Base-by-base conservation (phyloP, 2,329 filamentous ascomycete genomes). In the Rutstroemia sydowiana region DNA sequence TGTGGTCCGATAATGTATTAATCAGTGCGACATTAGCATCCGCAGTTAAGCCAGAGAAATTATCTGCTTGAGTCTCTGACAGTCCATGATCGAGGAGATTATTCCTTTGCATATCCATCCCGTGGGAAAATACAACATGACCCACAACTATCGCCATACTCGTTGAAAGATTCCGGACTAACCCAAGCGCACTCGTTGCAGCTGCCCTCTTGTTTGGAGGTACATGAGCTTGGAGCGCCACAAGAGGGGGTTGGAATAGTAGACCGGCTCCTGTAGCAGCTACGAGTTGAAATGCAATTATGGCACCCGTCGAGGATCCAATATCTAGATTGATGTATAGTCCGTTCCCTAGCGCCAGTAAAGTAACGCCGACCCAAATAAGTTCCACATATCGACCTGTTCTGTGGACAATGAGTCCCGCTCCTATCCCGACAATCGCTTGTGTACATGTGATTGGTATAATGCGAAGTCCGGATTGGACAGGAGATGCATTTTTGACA, bases 391-490 rank as follows among this genome's bases (percentile, higher is more conserved):
- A 78, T 36, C 71, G 67, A 14, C 75, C 75, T 2, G 73, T 77
- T 20, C 65, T 66, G 55, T 75, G 71, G 54, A 88, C 68, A 62
- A 88, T 88, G 48, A 90, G 81, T 48, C 88, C 88, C 1, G 82
- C 10, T 5, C 3, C 11, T 14, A 78, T 75, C 0, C 84, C 86
- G 23, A 76, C 64, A 54, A 86, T 56, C 0, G 85, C 85, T 11
- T 87, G 70, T 3, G 80, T 74, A 23, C 90, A 63, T 5, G 85
- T 84, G 54, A 79, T 79, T 0, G 87, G 84, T 11, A 92, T 73
- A 14, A 89, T 68, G 63, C 88, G 89, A 45, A 90, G 81, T 44
- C 88, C 88, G 1, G 82, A 87, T 28, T 85, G 70, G 31, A 91
- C 77, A 0, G 88, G 84, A 0, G 77, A 75, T 2, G 81, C 81